Percentiles rank a stretch among this genome's conserved stretches.
Evolutionary conservation across 805 yeast species (phyloP).

Genomic region (Scheffersomyces lignosus): DNA sequence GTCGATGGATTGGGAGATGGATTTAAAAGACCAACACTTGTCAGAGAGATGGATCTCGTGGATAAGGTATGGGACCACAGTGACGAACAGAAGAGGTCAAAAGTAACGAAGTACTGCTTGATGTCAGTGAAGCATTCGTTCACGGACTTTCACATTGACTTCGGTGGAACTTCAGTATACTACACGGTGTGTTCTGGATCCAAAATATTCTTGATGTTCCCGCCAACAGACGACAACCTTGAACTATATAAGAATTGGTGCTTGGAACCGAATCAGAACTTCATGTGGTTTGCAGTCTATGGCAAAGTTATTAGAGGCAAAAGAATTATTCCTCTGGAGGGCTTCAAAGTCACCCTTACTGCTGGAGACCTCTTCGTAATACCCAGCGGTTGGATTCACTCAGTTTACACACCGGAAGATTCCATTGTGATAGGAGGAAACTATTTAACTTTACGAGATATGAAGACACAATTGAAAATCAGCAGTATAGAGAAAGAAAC

Average conservation of each 20-base stretch:
- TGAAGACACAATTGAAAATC: constrained; percentile 62
- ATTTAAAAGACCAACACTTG: constrained; percentile 66
- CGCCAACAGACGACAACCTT: constrained; percentile 69
- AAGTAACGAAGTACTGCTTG: constrained; percentile 73
- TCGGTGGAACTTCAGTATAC: constrained; percentile 90
- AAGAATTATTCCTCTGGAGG: constrained; percentile 31
- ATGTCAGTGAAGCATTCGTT: constrained; percentile 82
- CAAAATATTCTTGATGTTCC: constrained; percentile 74
- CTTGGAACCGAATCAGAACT: constrained; percentile 57
- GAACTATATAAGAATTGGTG: constrained; percentile 73
- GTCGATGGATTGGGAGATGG: constrained; percentile 44
- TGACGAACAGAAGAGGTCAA: constrained; percentile 43
- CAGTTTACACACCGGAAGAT: constrained; percentile 81
- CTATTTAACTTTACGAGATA: constrained; percentile 64
- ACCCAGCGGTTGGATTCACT: constrained; percentile 93
- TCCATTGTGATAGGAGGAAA: constrained; percentile 88
- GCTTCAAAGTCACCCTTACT: constrained; percentile 52
- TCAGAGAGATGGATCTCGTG: constrained; percentile 65
- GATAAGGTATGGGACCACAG: constrained; percentile 57
- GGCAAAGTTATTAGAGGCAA: constrained; percentile 29
- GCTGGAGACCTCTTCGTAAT: constrained; percentile 77
- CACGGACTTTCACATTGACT: constrained; percentile 90
- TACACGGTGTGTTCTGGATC: constrained; percentile 77
- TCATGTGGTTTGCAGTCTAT: constrained; percentile 63
- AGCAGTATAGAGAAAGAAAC: constrained; percentile 64